phyloP scores from a whole-genome alignment of 306 rosid species.

The Sesbania bispinosa region DNA sequence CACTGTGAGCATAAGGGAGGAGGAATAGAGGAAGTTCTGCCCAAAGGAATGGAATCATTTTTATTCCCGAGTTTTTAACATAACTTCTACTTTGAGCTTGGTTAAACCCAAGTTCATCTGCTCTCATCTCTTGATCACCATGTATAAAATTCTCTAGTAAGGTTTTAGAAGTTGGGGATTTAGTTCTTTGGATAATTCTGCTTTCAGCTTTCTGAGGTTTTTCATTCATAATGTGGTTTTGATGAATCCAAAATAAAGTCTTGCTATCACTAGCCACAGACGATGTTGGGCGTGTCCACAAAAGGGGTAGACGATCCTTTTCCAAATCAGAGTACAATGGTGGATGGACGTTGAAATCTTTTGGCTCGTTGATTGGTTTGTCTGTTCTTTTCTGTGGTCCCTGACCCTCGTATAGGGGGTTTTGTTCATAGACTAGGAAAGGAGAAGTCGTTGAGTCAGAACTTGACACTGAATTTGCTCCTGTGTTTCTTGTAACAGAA shows the following conservation, averaged over 20 bases:
- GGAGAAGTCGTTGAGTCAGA: constrained; percentile 55
- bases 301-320: constrained; percentile 42
- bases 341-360: constrained; percentile 38
- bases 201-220: constrained; percentile 37
- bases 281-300: constrained; percentile 36
- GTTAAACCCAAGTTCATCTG: constrained; percentile 25
- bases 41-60: constrained; percentile 66
- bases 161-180: constrained; percentile 54
- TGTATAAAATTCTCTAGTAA: constrained; percentile 37
- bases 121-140: constrained; percentile 39
- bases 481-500: constrained; percentile 52
- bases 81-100: constrained; percentile 43
- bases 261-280: constrained; percentile 38
- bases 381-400: constrained; percentile 31
- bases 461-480: constrained; percentile 59
- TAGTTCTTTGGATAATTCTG: constrained; percentile 29
- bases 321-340: constrained; percentile 41
- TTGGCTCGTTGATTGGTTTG: constrained; percentile 31
- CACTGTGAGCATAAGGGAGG: constrained; percentile 92
- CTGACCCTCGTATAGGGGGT: constrained; percentile 71
- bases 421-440: constrained; percentile 74
- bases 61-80: constrained; percentile 41
- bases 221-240: constrained; percentile 46
- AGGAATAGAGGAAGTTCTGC: constrained; percentile 66
- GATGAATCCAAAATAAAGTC: constrained; percentile 53